Base-by-base conservation (phyloP, 805 yeast genomes). In the Teunomyces lycoperdinae region DNA sequence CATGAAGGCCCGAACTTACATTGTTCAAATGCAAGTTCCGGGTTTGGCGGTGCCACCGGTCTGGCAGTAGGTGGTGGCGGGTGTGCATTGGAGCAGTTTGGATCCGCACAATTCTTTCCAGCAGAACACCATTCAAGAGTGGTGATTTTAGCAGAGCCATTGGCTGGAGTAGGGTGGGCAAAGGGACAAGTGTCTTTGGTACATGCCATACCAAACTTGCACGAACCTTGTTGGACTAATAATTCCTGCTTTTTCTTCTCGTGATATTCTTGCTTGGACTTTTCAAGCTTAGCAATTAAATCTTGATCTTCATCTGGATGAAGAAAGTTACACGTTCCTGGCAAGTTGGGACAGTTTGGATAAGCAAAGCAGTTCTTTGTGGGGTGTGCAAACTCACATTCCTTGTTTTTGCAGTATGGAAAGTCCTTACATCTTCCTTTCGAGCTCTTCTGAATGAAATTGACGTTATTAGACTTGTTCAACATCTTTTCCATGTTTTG, bases 101-200 rank as follows among this genome's bases (percentile, higher is more conserved):
- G 64, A 60, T 89, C 80, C 24, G 66, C 54, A 70, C 97, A 90
- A 16, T 68, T 64, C 55, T 84, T 77, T 54, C 87, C 87, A 32
- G 74, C 80, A 6, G 83, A 70, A 71, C 97, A 90, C 96, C 96
- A 87, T 54, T 81, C 85, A 42, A 79, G 68, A 13, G 78, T 76
- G 11, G 79, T 71, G 35, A 89, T 88, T 56, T 83, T 81, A 27
- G 90, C 89, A 51, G 78, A 82, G 52, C 77, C 80, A 67, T 86
- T 88, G 13, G 89, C 86, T 1, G 95, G 94, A 0, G 96, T 88
- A 40, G 97, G 96, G 62, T 90, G 97, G 24, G 90, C 96, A 70
- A 84, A 89, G 27, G 90, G 89, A 71, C 97, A 90, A 52, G 80
- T 68, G 51, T 83, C 89, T 59, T 87, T 87, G 20, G 87, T 74